Percentiles rank a stretch among this genome's conserved stretches.
phyloP scores from a whole-genome alignment of 2,329 filamentous ascomycete species.

The Aspergillus sp. region DNA sequence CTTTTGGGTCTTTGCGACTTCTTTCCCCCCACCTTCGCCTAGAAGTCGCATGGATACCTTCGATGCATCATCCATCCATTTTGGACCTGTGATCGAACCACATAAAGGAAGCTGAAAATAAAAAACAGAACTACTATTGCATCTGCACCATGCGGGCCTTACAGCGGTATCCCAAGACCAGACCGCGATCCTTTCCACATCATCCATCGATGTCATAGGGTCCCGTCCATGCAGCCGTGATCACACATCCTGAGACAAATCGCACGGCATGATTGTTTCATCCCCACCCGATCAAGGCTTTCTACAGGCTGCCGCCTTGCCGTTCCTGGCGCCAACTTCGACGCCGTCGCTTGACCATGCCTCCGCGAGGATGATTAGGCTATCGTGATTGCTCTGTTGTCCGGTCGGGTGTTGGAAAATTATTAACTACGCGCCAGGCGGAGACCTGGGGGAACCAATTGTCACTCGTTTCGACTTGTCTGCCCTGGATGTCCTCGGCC shows the following conservation, averaged over 20 bases:
- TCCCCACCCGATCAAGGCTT: slow-evolving; percentile 17
- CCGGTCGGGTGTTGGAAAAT: neutral
- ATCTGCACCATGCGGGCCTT: neutral
- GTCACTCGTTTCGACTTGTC: neutral
- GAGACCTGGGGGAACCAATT: neutral
- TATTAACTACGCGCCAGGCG: neutral
- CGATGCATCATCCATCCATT: neutral
- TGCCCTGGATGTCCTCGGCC: neutral
- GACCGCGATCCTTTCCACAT: neutral
- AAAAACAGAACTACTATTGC: neutral
- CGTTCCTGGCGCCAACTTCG: slow-evolving; percentile 19
- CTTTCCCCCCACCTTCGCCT: too few relatives aligned
- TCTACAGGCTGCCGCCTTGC: slow-evolving; percentile 16
- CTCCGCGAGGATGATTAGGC: neutral
- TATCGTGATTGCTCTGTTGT: slow-evolving; percentile 4
- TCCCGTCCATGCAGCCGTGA: neutral
- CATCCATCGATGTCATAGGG: neutral
- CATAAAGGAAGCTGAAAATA: neutral
- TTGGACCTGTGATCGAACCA: neutral
- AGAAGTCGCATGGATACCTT: neutral
- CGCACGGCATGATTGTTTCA: slow-evolving; percentile 16
- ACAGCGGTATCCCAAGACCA: neutral
- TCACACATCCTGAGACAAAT: slow-evolving; percentile 6
- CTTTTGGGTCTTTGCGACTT: neutral
- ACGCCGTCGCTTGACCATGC: slow-evolving; percentile 9